Evolutionary conservation across 352 stramenopile genomes (phyloP), one percentile per base, ranked within the genome.

Genomic region (Pythium brachiatum): DNA sequence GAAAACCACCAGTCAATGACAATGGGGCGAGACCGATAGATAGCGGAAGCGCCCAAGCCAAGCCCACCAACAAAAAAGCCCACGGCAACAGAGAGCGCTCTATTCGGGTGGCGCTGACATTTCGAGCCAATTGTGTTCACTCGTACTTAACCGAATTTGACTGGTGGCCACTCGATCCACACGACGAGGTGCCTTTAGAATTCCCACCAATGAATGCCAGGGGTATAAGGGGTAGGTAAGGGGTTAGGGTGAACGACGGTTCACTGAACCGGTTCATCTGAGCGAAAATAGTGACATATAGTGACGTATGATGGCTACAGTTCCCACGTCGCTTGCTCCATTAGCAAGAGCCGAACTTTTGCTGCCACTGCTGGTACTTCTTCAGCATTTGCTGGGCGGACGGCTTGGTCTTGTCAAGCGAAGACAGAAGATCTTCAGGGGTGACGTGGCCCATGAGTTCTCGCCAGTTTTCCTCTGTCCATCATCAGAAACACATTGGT

Each of bases 331-430:
- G 21, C 13, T 15, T 51, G 9, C 18, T 29, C n/a, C 5, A 29
- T 43, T 69, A 92, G 1, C 70, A 85, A 18, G 86, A 95, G 4
- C 86, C 86, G 61, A 92, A 95, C 67, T 88, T 86, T 60, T 65
- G 62, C 52, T 91, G 79, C 84, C 86, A 92, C 41, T 88, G 80
- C 70, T 94, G 66, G 68, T 93, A 93, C 71, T 86, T 95, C 47
- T 74, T 73, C 46, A 89, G 74, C 36, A 89, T 57, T 64, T 89
- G 79, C 65, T 92, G 83, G 27, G 83, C 67, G 7, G 86, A 95
- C 13, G 86, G 84, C 58, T 86, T 90, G 2, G 86, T 94, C 63
- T 90, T 90, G 20, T 91, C 75, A 15, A 95, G 65, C 13, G 86
- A 75, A 34, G 64, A 32, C 1, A 78, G 31, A 13, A 95, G 23